Percentiles rank a stretch among this genome's conserved stretches.
phyloP scores from a whole-genome alignment of 208 protist genomes.

The Trypanosoma congolense region DNA sequence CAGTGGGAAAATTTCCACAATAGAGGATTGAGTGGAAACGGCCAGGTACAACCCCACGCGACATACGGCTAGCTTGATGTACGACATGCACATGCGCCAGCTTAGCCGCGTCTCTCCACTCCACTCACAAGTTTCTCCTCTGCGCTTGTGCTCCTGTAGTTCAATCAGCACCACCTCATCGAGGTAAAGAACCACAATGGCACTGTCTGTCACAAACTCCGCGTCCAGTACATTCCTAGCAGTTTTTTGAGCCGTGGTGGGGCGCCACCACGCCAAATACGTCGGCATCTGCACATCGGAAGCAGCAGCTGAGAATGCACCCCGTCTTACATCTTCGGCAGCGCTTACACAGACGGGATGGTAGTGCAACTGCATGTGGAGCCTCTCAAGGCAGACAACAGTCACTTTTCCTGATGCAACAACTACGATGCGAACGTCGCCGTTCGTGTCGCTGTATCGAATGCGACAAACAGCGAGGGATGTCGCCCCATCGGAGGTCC shows the following conservation, averaged over 20 bases:
- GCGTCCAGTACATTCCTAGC: conserved; percentile 17
- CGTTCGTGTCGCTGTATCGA: conserved; percentile 15
- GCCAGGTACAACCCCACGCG: conserved; percentile 59
- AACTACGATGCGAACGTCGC: conserved; percentile 20
- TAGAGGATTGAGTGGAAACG: conserved; percentile 41
- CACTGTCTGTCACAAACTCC: conserved; percentile 12
- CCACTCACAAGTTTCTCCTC: neutral
- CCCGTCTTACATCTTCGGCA: neutral
- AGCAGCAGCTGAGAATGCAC: neutral
- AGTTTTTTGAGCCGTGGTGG: neutral
- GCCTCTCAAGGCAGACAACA: conserved; percentile 13
- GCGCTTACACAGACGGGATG: neutral
- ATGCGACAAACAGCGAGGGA: conserved; percentile 9
- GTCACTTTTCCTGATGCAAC: conserved; percentile 8
- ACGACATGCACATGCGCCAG: conserved; percentile 63
- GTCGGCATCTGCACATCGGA: neutral
- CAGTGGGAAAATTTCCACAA: conserved; percentile 59
- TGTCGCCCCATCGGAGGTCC: conserved; percentile 3
- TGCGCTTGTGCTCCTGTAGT: neutral
- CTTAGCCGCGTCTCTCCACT: conserved; percentile 27
- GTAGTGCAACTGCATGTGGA: conserved; percentile 9
- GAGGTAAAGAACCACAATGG: conserved; percentile 17
- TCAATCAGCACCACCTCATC: conserved; percentile 23
- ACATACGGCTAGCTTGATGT: conserved; percentile 60
- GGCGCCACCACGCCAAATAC: conserved; percentile 4